These are phyloP conservation scores for Didymella keratinophila DNA, from an alignment of 2,329 filamentous ascomycete species.

Conservation along the genomic window DNA sequence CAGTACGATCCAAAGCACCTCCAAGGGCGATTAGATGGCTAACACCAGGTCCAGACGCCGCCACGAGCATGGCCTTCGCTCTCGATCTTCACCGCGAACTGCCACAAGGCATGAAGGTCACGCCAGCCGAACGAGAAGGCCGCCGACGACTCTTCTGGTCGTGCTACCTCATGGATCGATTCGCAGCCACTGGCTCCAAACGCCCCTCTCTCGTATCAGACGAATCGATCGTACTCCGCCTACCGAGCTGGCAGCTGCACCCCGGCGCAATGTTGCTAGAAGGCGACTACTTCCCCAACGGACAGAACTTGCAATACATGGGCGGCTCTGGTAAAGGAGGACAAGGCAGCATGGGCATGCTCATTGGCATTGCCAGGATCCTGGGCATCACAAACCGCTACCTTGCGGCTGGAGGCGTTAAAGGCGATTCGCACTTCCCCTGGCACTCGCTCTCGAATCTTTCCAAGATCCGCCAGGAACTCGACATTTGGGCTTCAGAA, in stretches of 20 bases:
- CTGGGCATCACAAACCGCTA: conserved; percentile 85
- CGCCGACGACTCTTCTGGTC: conserved; percentile 86
- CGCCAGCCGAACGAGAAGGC: conserved; percentile 75
- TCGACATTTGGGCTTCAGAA: conserved; percentile 85
- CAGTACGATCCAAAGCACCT: conserved; percentile 59
- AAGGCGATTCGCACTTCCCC: conserved; percentile 88
- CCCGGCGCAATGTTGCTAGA: conserved; percentile 70
- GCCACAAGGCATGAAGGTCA: conserved; percentile 67
- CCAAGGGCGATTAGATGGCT: conserved; percentile 1
- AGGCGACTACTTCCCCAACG: conserved; percentile 81
- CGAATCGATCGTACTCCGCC: conserved; percentile 74
- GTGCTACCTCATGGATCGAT: conserved; percentile 87
- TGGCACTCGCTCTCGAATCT: conserved; percentile 88
- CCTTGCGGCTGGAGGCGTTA: conserved; percentile 83
- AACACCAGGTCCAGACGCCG: conserved; percentile 65
- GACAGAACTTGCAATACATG: conserved; percentile 78
- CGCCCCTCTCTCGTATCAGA: conserved; percentile 82
- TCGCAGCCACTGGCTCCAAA: conserved; percentile 80
- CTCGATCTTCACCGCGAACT: conserved; percentile 82
- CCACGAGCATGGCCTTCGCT: conserved; percentile 82
- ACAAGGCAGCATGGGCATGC: conserved; percentile 79
- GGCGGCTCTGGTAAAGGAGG: conserved; percentile 72
- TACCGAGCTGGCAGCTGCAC: conserved; percentile 76
- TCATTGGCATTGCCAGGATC: conserved; percentile 85
- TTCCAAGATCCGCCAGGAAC: conserved; percentile 83